Percentiles rank a stretch among this genome's conserved stretches.
phyloP scores from a whole-genome alignment of 164 flowering plant species.

The Houttuynia cordata region DNA sequence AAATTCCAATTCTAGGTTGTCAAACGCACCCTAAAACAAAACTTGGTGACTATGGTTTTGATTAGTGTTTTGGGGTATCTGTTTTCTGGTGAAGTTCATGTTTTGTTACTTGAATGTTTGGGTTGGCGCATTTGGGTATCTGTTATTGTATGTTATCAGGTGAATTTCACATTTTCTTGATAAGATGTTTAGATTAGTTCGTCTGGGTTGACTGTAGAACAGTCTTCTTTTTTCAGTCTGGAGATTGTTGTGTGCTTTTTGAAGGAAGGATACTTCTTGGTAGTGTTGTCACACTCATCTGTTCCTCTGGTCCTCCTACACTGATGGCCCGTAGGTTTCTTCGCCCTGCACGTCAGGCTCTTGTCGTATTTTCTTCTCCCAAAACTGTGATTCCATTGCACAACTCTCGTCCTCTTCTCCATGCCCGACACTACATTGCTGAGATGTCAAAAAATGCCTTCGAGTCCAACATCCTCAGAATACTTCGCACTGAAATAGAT shows the following conservation, averaged over 20 bases:
- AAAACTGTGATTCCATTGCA: constrained; percentile 10
- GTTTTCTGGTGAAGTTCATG: too few relatives aligned
- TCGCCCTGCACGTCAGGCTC: constrained; percentile 11
- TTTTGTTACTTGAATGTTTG: too few relatives aligned
- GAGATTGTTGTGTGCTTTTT: background rate
- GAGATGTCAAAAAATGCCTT: constrained; percentile 36
- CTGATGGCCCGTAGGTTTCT: constrained; percentile 25
- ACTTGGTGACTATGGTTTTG: too few relatives aligned
- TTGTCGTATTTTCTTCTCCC: constrained; percentile 8
- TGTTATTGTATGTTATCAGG: too few relatives aligned
- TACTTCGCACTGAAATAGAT: constrained; percentile 41
- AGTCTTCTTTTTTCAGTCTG: background rate
- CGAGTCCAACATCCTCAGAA: constrained; percentile 41
- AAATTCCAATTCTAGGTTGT: too few relatives aligned
- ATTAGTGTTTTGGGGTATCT: too few relatives aligned
- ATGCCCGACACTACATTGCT: constrained; percentile 18
- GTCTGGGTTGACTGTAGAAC: background rate
- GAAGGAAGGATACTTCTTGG: background rate
- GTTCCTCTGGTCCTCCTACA: too few relatives aligned
- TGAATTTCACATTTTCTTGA: background rate
- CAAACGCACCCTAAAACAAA: too few relatives aligned
- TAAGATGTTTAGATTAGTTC: background rate
- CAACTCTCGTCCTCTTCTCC: constrained; percentile 9
- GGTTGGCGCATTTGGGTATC: too few relatives aligned
- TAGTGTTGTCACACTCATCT: too few relatives aligned